Evolutionary conservation across 192 early-diverging fungal species (phyloP), one percentile per base, ranked within the genome.

Genomic region (Lobosporangium transversale): DNA sequence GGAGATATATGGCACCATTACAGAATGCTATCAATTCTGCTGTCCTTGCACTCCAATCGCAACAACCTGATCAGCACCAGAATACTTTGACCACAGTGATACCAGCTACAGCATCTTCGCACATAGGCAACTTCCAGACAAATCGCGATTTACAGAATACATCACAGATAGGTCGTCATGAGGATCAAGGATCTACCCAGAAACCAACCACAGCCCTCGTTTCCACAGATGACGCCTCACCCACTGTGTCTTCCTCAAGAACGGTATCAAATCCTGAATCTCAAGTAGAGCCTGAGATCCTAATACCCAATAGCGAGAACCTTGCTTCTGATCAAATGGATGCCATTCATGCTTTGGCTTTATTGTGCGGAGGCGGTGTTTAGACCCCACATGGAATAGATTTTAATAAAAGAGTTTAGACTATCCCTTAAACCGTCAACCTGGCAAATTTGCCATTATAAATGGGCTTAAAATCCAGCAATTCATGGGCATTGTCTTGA

Each of bases 241-340:
- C 35, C 3, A 23, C 31, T 26, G 6, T 42, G 5, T 26, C 37
- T 43, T 18, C 31, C 21, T 47, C 26, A 17, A 43, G 24, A 21
- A 49, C 32, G 1, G 5, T 29, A 15, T 1, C 63, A 21, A 52
- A 45, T 48, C 18, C 54, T 7, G 21, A 24, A 27, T 21, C 31
- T 10, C 15, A 48, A 35, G 21, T 27, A 24, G 64, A 67, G 47
- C 44, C 63, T 4, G 73, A 66, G 73, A 67, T 76, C 24, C 52
- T 62, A 67, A 68, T 79, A 58, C 69, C 69, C 48, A 71, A 71
- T 29, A 58, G 63, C 36, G 68, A 71, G 63, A 53, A 66, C 37
- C 69, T 79, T n/a, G 68, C 78, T 20, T 71, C 78, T 18, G 78
- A 79, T 23, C 68, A 79, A 29, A 70, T 66, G 69, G 78, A 66